Evolutionary conservation across 2,329 filamentous ascomycete genomes (phyloP).

Genomic region (Diaporthe humulicola): DNA sequence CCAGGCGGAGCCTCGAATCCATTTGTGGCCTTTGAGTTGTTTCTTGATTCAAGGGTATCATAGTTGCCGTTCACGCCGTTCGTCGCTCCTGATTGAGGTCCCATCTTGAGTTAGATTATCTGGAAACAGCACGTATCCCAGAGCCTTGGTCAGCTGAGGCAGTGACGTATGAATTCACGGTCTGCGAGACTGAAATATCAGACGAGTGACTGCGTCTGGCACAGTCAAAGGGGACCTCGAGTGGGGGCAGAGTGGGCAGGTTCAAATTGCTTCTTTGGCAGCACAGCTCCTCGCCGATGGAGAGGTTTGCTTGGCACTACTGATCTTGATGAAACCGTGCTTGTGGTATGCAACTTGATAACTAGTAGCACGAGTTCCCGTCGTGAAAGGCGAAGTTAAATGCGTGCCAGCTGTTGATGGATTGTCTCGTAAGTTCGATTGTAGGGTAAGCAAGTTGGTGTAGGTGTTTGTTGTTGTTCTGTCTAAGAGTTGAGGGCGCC

Average conservation of each 20-base stretch:
- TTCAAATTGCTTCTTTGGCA: background rate
- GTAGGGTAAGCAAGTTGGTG: no score
- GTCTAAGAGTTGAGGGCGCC: no score
- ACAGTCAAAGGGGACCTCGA: background rate
- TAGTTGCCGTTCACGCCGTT: slow-evolving; percentile 7
- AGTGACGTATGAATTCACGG: background rate
- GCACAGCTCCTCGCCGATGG: background rate
- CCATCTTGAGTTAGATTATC: background rate
- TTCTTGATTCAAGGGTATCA: background rate
- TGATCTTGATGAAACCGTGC: background rate
- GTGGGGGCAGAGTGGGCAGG: background rate
- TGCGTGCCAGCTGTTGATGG: no score
- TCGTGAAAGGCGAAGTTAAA: background rate
- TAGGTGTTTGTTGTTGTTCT: no score
- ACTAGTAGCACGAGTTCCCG: background rate
- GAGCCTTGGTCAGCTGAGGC: background rate
- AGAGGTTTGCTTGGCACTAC: background rate
- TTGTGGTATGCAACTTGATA: background rate
- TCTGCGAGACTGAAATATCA: background rate
- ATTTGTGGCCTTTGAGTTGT: slow-evolving; percentile 1
- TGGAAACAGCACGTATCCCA: background rate
- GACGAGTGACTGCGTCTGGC: background rate
- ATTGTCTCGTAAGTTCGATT: no score
- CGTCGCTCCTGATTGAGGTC: background rate
- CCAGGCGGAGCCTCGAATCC: slow-evolving; percentile 39